Percentiles rank a stretch among this genome's conserved stretches.
Conservation (phyloP, 257 asterid species). For the Parsonsia alboflavescens region DNA sequence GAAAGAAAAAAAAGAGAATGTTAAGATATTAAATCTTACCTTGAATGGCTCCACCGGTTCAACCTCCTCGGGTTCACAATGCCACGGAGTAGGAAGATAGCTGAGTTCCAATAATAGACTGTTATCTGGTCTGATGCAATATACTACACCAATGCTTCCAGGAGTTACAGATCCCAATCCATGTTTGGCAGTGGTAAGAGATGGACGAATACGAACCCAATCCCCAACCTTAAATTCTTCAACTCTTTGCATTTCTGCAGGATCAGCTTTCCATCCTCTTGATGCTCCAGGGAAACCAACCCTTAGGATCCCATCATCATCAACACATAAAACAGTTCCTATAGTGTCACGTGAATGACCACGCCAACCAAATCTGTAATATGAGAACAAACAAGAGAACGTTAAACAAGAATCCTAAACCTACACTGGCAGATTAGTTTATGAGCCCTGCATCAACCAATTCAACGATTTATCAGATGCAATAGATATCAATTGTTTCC, state of each 20-base stretch:
- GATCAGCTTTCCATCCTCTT: constrained; percentile 99
- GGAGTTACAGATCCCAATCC: constrained; percentile 96
- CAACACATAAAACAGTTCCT: constrained; percentile 95
- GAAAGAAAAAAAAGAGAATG: constrained; percentile 2
- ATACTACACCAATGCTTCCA: constrained; percentile 90
- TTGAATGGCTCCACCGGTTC: constrained; percentile 93
- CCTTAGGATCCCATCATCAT: constrained; percentile 97
- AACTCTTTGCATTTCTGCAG: constrained; percentile 99
- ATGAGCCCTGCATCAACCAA: not conserved
- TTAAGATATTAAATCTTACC: constrained; percentile 37
- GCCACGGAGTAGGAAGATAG: constrained; percentile 98
- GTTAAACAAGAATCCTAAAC: not conserved
- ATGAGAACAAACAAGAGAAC: constrained; percentile 4
- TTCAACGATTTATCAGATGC: not conserved
- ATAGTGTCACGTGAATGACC: constrained; percentile 87
- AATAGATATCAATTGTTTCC: not conserved
- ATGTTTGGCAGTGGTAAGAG: constrained; percentile 89
- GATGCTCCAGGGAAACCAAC: constrained; percentile 99
- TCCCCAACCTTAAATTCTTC: constrained; percentile 98
- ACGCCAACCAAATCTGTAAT: constrained; percentile 96
- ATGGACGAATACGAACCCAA: constrained; percentile 98
- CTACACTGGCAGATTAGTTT: not conserved
- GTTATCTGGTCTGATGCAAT: constrained; percentile 85
- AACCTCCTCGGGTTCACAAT: constrained; percentile 99
- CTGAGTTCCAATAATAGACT: constrained; percentile 78